Conservation (phyloP, 768 basidiomycete genomes). For the Lactarius vividus region DNA sequence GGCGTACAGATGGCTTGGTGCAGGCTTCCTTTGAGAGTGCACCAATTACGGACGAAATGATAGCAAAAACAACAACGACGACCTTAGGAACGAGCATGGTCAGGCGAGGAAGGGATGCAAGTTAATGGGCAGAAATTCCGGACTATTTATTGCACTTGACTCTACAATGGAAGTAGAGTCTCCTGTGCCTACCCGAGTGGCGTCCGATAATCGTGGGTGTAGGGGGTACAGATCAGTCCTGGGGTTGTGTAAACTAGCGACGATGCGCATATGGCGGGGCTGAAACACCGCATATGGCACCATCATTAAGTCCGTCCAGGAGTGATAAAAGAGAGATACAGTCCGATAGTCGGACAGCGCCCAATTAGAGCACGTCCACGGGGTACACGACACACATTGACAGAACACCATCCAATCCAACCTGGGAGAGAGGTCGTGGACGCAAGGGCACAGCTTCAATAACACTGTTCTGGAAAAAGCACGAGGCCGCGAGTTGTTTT, state of each 20-base stretch:
- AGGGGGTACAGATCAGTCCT: background rate
- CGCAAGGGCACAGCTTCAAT: background rate
- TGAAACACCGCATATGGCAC: background rate
- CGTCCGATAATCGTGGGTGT: conserved; percentile 8
- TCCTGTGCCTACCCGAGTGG: background rate
- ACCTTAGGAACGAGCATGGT: conserved; percentile 3
- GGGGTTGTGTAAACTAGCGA: background rate
- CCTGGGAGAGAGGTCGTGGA: background rate
- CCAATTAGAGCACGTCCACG: background rate
- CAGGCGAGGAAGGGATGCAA: background rate
- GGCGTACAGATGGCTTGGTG: conserved; percentile 28
- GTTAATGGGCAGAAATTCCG: background rate
- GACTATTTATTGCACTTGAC: conserved; percentile 1
- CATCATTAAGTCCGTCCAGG: background rate
- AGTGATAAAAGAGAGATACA: background rate
- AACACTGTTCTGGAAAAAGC: background rate
- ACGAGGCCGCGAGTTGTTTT: background rate
- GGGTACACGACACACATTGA: background rate
- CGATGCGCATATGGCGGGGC: background rate
- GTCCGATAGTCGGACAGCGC: conserved; percentile 5
- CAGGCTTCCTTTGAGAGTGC: conserved; percentile 7
- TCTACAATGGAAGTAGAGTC: background rate
- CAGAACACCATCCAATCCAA: background rate
- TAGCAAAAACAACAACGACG: background rate
- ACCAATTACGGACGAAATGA: background rate